Percentiles rank a stretch among this genome's conserved stretches.
Evolutionary conservation across 2,329 filamentous ascomycete species (phyloP).

Genomic region (Aureobasidium subglaciale): DNA sequence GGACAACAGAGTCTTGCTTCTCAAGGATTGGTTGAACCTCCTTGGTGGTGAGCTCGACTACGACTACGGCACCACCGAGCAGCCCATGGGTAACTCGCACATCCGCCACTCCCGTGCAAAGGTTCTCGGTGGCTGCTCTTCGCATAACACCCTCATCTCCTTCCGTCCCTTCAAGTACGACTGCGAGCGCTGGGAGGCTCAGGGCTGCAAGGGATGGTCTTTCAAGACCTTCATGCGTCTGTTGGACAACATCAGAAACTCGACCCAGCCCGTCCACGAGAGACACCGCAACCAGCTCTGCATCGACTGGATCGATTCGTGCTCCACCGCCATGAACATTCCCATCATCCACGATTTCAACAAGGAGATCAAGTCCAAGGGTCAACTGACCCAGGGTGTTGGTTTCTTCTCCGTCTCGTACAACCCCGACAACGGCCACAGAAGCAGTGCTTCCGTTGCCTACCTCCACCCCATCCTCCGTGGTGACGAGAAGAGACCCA

Average conservation of each 20-base stretch:
- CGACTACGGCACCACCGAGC: constrained; percentile 82
- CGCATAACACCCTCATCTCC: constrained; percentile 88
- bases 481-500: constrained; percentile 73
- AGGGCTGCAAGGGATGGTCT: constrained; percentile 78
- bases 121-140: constrained; percentile 86
- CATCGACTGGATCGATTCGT: constrained; percentile 80
- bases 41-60: constrained; percentile 86
- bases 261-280: constrained; percentile 79
- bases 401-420: constrained; percentile 90
- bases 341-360: constrained; percentile 83
- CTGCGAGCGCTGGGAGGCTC: constrained; percentile 71
- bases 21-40: constrained; percentile 79
- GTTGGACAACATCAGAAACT: constrained; percentile 78
- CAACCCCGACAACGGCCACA: constrained; percentile 78
- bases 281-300: constrained; percentile 85
- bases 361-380: constrained; percentile 66
- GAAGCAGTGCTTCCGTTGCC: constrained; percentile 80
- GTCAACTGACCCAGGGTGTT: constrained; percentile 66
- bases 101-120: constrained; percentile 90
- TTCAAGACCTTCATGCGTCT: constrained; percentile 79
- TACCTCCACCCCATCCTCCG: constrained; percentile 89
- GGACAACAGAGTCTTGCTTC: constrained; percentile 76
- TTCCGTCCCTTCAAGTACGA: constrained; percentile 90
- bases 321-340: constrained; percentile 70
- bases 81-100: constrained; percentile 84